Evolutionary conservation across 2,329 filamentous ascomycete genomes (phyloP).

Genomic region (Clonostachys sp.): DNA sequence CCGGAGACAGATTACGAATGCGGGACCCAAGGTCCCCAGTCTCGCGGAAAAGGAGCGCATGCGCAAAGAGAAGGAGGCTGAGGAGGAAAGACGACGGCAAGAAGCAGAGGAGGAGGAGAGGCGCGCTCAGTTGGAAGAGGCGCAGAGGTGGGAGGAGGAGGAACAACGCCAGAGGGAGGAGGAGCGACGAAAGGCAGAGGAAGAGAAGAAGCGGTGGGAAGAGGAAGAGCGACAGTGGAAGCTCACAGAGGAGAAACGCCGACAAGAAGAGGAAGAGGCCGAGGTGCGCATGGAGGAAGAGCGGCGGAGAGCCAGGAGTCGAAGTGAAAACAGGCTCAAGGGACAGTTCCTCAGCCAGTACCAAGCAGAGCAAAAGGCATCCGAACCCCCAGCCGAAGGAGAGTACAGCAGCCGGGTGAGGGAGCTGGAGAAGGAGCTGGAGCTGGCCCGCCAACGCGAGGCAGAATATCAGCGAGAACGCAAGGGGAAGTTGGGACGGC

Average conservation of each 20-base stretch:
- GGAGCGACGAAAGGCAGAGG: slow-evolving; percentile 56
- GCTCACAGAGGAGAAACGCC: slow-evolving; percentile 67
- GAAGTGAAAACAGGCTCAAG: slow-evolving; percentile 65
- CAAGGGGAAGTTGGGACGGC: slow-evolving; percentile 42
- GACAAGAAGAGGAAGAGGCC: slow-evolving; percentile 68
- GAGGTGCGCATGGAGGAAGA: slow-evolving; percentile 65
- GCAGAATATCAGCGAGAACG: slow-evolving; percentile 57
- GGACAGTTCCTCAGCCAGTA: slow-evolving; percentile 88
- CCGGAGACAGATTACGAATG: slow-evolving; percentile 85
- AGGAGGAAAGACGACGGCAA: slow-evolving; percentile 39
- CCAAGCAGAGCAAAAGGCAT: slow-evolving; percentile 57
- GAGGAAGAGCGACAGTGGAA: slow-evolving; percentile 76
- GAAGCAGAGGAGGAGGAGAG: slow-evolving; percentile 56
- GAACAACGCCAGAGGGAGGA: slow-evolving; percentile 53
- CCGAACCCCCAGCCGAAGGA: slow-evolving; percentile 22
- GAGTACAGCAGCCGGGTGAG: slow-evolving; percentile 64
- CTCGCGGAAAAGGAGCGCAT: slow-evolving; percentile 78
- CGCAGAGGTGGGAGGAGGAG: slow-evolving; percentile 63
- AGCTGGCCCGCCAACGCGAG: slow-evolving; percentile 58
- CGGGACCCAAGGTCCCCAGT: slow-evolving; percentile 73
- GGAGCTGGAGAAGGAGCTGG: slow-evolving; percentile 72
- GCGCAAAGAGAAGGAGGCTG: slow-evolving; percentile 50
- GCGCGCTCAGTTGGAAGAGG: slow-evolving; percentile 56
- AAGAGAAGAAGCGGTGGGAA: slow-evolving; percentile 71
- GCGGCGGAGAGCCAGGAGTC: slow-evolving; percentile 54